Conservation (phyloP, 257 asterid genomes). For the Solanum etuberosum region DNA sequence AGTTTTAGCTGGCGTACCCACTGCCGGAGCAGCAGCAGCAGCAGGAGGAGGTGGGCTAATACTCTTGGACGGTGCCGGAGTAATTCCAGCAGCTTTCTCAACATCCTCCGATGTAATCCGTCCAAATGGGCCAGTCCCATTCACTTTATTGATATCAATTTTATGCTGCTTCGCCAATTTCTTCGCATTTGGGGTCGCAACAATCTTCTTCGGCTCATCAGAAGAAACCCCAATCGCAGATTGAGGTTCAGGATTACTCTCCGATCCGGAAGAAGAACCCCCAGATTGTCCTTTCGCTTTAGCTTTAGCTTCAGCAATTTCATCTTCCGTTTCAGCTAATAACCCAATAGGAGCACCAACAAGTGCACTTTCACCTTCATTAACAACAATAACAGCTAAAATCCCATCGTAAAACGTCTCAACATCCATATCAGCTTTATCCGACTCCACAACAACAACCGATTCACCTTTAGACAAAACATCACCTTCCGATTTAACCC, state of each 20-base stretch:
- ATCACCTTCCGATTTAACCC: constrained; percentile 86
- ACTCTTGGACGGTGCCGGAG: constrained; percentile 26
- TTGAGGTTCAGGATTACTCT: constrained; percentile 12
- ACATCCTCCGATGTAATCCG: constrained; percentile 83
- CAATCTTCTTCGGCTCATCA: constrained; percentile 33
- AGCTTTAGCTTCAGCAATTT: constrained; percentile 54
- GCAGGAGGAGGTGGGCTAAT: constrained; percentile 14
- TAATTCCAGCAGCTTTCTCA: constrained; percentile 79
- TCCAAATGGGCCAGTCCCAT: constrained; percentile 82
- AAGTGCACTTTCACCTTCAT: constrained; percentile 58
- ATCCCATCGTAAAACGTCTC: constrained; percentile 71
- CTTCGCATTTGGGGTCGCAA: constrained; percentile 82
- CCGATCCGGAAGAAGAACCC: background rate
- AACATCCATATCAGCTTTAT: constrained; percentile 82
- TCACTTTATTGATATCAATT: constrained; percentile 53
- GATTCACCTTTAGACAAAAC: constrained; percentile 65
- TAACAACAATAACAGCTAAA: constrained; percentile 63
- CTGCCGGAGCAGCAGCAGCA: constrained; percentile 14
- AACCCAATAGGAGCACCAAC: constrained; percentile 69
- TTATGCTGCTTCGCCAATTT: constrained; percentile 74
- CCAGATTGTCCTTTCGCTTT: constrained; percentile 33
- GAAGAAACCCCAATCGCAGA: constrained; percentile 11
- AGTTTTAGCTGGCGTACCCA: constrained; percentile 19
- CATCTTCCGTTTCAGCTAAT: constrained; percentile 56
- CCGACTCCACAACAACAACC: constrained; percentile 82